Conservation (phyloP, 805 yeast species). For the Pichia californica region DNA sequence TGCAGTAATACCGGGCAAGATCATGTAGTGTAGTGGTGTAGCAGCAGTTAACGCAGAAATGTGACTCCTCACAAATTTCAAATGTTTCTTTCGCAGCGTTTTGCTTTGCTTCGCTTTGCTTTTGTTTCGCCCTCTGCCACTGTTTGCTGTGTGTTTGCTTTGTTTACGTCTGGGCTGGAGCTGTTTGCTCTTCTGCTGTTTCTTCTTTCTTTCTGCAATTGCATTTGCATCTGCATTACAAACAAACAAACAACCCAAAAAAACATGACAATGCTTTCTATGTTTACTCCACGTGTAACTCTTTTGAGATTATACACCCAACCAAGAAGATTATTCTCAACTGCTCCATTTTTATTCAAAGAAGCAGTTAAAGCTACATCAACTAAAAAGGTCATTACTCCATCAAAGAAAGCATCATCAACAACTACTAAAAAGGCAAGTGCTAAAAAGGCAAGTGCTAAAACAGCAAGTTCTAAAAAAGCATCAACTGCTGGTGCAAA, state of each 20-base stretch:
- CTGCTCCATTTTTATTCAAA: constrained; percentile 12
- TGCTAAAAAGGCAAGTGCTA: constrained; percentile 1
- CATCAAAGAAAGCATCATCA: neutral
- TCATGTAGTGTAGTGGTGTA: too few species aligned
- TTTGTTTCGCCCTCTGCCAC: neutral
- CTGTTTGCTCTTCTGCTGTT: too few species aligned
- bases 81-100: too few species aligned
- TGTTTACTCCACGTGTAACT: neutral
- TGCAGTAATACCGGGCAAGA: too few species aligned
- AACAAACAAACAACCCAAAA: too few species aligned
- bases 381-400: neutral
- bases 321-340: constrained; percentile 5
- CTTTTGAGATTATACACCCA: neutral
- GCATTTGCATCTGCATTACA: too few species aligned
- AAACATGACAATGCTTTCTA: neutral
- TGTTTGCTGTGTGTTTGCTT: neutral
- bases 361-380: constrained; percentile 3
- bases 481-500: constrained; percentile 1
- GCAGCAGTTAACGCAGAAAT: too few species aligned
- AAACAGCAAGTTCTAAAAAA: constrained; percentile 6
- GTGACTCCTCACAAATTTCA: too few species aligned
- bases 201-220: too few species aligned
- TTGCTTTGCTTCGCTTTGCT: too few species aligned
- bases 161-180: too few species aligned
- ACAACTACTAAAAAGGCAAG: neutral